These are phyloP conservation scores for Physaria fendleri DNA, from an alignment of 345 rosid genomes.

Conservation along the genomic window DNA sequence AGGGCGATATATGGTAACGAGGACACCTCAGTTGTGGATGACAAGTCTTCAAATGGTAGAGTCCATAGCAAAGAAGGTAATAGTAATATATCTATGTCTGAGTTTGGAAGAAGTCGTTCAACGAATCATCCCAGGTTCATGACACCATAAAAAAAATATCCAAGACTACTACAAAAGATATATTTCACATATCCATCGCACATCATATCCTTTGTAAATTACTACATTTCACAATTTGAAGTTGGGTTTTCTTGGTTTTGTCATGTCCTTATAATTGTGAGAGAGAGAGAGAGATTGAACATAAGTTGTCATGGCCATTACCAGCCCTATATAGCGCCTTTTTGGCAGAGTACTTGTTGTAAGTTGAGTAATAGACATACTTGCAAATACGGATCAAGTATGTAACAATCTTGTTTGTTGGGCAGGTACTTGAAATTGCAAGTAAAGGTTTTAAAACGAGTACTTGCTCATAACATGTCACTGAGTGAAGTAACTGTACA, in stretches of 20 bases:
- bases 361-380: no score
- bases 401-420: no score
- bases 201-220: constrained; percentile 13
- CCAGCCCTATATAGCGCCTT: no score
- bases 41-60: constrained; percentile 35
- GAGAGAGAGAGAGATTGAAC: constrained; percentile 7
- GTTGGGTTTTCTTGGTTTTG: neutral
- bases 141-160: constrained; percentile 33
- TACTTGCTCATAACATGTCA: no score
- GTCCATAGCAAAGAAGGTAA: constrained; percentile 39
- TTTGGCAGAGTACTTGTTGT: no score
- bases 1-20: constrained; percentile 44
- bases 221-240: neutral
- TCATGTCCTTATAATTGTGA: constrained; percentile 18
- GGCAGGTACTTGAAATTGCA: no score
- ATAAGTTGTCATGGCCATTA: no score
- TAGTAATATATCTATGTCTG: constrained; percentile 36
- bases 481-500: no score
- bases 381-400: no score
- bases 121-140: constrained; percentile 60
- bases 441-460: no score
- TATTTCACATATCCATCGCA: neutral
- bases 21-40: constrained; percentile 37
- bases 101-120: constrained; percentile 68
- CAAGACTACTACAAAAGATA: neutral